A percentile compares a stretch with the other conserved stretches of the same genome.
Evolutionary conservation across 805 yeast genomes (phyloP).

Genomic region (Starmerella gropengiesseri): DNA sequence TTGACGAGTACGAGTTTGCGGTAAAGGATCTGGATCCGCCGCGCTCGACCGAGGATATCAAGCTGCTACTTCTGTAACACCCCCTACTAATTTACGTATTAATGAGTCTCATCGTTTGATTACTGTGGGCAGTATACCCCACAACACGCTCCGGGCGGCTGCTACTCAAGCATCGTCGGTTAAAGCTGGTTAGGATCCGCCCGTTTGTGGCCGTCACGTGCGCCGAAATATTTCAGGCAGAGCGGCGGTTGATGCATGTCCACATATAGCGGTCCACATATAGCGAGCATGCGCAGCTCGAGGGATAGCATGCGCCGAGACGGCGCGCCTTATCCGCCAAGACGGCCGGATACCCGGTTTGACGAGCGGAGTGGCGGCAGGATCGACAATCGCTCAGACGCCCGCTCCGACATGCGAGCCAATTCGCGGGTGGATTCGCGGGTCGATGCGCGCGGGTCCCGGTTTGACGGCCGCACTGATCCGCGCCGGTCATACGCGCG

Average conservation of each 20-base stretch:
- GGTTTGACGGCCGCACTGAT: background rate
- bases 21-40: constrained; percentile 9
- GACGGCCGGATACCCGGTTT: background rate
- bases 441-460: background rate
- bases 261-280: too few relatives aligned
- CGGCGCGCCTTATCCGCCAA: background rate
- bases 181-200: too few relatives aligned
- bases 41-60: constrained; percentile 16
- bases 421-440: background rate
- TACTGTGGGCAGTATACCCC: too few relatives aligned
- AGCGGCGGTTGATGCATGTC: too few relatives aligned
- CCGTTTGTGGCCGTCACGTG: background rate
- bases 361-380: background rate
- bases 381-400: background rate
- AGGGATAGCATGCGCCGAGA: constrained; percentile 6
- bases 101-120: too few relatives aligned
- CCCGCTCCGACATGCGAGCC: background rate
- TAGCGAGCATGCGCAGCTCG: constrained; percentile 3
- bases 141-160: too few relatives aligned
- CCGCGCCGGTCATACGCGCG: background rate
- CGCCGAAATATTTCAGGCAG: background rate
- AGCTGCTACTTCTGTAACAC: constrained; percentile 9
- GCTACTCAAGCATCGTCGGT: too few relatives aligned
- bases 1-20: constrained; percentile 27
- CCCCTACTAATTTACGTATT: too few relatives aligned